Percentiles rank a stretch among this genome's conserved stretches.
Evolutionary conservation across 768 basidiomycete species (phyloP).

Genomic region (Boletus sp.): DNA sequence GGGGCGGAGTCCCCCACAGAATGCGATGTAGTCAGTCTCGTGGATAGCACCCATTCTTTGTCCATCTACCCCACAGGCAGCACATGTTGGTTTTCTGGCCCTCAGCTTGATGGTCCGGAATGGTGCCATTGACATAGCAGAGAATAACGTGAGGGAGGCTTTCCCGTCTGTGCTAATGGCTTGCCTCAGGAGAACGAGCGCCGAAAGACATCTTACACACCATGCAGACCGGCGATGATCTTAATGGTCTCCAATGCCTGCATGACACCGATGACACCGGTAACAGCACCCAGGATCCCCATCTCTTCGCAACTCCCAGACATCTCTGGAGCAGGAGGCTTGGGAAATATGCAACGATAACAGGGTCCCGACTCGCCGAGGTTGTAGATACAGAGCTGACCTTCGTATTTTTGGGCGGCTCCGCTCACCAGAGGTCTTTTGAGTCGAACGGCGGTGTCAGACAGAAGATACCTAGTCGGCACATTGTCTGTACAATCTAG

Average conservation of each 20-base stretch:
- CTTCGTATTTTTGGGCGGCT: constrained; percentile 85
- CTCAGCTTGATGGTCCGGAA: constrained; percentile 87
- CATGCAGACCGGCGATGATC: constrained; percentile 65
- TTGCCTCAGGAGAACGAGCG: constrained; percentile 1
- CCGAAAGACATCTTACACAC: constrained; percentile 34
- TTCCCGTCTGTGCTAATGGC: constrained; percentile 44
- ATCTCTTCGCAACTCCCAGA: constrained; percentile 83
- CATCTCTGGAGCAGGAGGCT: constrained; percentile 61
- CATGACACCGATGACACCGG: constrained; percentile 84
- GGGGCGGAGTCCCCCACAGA: constrained; percentile 74
- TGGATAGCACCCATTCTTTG: constrained; percentile 46
- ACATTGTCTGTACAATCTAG: constrained; percentile 96
- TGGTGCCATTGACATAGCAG: constrained; percentile 63
- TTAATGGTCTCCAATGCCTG: constrained; percentile 91
- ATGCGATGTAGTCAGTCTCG: constrained; percentile 76
- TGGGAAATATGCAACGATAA: constrained; percentile 92
- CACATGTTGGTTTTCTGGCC: constrained; percentile 63
- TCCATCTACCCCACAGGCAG: constrained; percentile 65
- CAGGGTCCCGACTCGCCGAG: constrained; percentile 73
- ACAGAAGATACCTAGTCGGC: constrained; percentile 88
- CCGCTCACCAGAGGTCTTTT: constrained; percentile 87
- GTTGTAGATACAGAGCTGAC: constrained; percentile 79
- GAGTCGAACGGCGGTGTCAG: constrained; percentile 76
- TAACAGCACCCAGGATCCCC: constrained; percentile 86
- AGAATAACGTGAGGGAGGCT: constrained; percentile 71